These are phyloP conservation scores for Phytopythium aichiense DNA, from an alignment of 352 stramenopile genomes.

Conservation along the genomic window DNA sequence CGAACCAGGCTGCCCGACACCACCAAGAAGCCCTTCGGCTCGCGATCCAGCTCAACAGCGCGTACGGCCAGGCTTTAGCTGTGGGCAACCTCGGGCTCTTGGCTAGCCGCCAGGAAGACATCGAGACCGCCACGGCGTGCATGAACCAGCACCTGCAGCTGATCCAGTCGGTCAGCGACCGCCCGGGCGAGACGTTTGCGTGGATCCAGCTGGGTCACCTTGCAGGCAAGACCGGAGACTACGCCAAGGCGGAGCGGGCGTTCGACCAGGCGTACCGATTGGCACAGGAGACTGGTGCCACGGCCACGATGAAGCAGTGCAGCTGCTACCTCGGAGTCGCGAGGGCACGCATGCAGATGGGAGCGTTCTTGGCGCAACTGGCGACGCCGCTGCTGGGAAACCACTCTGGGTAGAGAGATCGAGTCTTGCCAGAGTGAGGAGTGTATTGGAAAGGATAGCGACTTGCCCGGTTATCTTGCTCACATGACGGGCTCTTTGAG, in stretches of 20 bases:
- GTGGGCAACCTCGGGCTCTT: conserved; percentile 86
- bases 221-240: conserved; percentile 43
- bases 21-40: conserved; percentile 86
- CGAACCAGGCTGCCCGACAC: conserved; percentile 71
- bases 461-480: not conserved
- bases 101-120: conserved; percentile 77
- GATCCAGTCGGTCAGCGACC: conserved; percentile 81
- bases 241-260: conserved; percentile 63
- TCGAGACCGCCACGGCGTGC: conserved; percentile 72
- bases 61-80: conserved; percentile 81
- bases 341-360: conserved; percentile 65
- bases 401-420: not conserved
- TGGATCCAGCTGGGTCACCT: conserved; percentile 86
- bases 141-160: conserved; percentile 90
- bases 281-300: conserved; percentile 59
- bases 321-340: conserved; percentile 79
- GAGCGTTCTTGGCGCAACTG: conserved; percentile 47
- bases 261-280: conserved; percentile 82
- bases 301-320: conserved; percentile 68
- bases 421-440: not conserved
- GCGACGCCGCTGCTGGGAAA: conserved; percentile 18
- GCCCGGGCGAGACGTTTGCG: conserved; percentile 69
- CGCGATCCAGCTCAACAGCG: conserved; percentile 80
- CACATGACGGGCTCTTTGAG: conserved; percentile 37
- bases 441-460: conserved; percentile 2